Evolutionary conservation across 768 basidiomycete genomes (phyloP).

Genomic region (Lactarius vividus): DNA sequence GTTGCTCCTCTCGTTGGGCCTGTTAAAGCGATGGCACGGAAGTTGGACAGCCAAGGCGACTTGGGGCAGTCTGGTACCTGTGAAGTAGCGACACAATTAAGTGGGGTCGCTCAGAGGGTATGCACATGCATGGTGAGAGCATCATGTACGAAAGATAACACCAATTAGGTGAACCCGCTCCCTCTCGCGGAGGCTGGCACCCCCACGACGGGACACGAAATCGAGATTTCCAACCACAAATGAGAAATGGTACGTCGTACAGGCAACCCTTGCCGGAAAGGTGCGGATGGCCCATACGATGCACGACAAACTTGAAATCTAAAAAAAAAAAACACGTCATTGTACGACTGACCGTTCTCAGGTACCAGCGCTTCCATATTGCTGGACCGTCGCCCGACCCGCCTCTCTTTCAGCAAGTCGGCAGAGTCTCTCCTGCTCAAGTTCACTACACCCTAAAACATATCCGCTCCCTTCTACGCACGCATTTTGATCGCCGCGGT

Average conservation of each 20-base stretch:
- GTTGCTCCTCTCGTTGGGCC: background rate
- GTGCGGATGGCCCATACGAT: conserved; percentile 34
- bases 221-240: conserved; percentile 59
- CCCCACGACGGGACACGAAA: conserved; percentile 49
- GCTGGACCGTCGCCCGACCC: conserved; percentile 50
- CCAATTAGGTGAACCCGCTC: conserved; percentile 54
- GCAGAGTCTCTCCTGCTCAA: conserved; percentile 63
- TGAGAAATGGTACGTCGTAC: conserved; percentile 65
- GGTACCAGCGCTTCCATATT: conserved; percentile 61
- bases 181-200: conserved; percentile 54
- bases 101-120: background rate
- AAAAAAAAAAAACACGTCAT: background rate
- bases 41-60: background rate
- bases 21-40: background rate
- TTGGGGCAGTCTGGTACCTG: too few relatives aligned
- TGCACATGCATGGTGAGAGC: background rate
- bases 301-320: background rate
- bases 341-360: conserved; percentile 23
- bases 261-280: conserved; percentile 67
- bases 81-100: too few relatives aligned
- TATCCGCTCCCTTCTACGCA: conserved; percentile 54
- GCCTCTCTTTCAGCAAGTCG: conserved; percentile 56
- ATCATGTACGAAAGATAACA: background rate
- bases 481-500: conserved; percentile 56
- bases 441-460: conserved; percentile 51